Evolutionary conservation across 2,329 filamentous ascomycete genomes (phyloP), one percentile per base, ranked within the genome.

Genomic region (Remersonia thermophila): DNA sequence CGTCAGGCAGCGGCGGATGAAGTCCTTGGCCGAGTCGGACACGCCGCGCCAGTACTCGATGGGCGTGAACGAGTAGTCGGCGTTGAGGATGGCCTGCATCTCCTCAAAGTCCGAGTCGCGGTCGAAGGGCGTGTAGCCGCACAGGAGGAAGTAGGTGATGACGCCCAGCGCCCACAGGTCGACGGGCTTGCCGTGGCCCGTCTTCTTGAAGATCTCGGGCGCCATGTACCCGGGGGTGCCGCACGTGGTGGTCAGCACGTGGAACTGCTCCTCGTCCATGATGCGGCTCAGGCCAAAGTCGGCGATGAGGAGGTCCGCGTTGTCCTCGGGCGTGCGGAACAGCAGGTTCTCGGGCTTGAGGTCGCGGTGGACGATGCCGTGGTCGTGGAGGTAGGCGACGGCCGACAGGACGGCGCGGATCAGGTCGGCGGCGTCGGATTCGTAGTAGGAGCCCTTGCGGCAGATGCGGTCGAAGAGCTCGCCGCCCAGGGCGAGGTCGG

Each of bases 171-270:
- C 91, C 91, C 91, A 98, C 46, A 98, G 80, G 58, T 98, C 91
- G 36, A 98, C 91, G 49, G 91, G 87, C 61, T 96, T 98, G 45
- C 91, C 91, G 57, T 98, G 91, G 17, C 91, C 91, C 7, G 82
- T 87, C 68, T 98, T 98, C 61, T 94, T 94, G 65, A 98, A 98
- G 52, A 98, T 98, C 59, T 98, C 91, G 15, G 91, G 91, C 2
- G 91, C 91, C 91, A 98, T 98, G 62, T 98, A 98, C 33, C 91
- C 91, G 3, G 91, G 91, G 1, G 91, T 98, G 41, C 91, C 91
- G 57, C 91, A 98, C 1, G 91, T 98, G 1, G 91, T 98, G 9
- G 91, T 98, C 44, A 98, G 66, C 20, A 96, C 89, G 56, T 96
- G 91, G 60, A 96, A 96, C 56, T 94, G 84, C 60, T 95, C 86